phyloP scores from a whole-genome alignment of 2,329 filamentous ascomycete genomes.

The Cordyceps farinosa region DNA sequence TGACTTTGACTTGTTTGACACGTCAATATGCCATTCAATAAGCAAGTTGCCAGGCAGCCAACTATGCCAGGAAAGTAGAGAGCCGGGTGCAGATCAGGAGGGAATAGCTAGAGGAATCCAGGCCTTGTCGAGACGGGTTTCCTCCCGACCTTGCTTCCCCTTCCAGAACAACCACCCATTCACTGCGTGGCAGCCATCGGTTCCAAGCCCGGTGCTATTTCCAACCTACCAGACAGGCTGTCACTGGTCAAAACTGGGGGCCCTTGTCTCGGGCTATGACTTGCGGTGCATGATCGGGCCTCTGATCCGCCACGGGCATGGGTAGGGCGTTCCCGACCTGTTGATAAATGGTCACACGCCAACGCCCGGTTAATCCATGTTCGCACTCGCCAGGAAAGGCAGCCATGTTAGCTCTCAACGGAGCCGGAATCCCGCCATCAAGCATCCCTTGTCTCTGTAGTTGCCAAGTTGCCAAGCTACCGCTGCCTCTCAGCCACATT shows the following conservation, averaged over 20 bases:
- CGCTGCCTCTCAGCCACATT: too few species aligned
- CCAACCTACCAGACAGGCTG: conserved; percentile 1
- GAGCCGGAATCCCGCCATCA: background rate
- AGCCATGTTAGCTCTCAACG: background rate
- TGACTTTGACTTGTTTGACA: background rate
- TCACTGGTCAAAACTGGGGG: background rate
- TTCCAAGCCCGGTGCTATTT: conserved; percentile 3
- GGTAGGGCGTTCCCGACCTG: background rate
- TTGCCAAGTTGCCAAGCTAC: background rate
- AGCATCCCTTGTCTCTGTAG: background rate
- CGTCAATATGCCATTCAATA: background rate
- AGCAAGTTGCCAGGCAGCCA: background rate
- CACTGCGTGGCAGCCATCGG: background rate
- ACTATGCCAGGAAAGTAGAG: background rate
- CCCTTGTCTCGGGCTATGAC: background rate
- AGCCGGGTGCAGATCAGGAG: background rate
- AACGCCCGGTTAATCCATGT: background rate
- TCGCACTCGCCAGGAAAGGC: background rate
- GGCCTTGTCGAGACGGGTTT: background rate
- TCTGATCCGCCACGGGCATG: conserved; percentile 1
- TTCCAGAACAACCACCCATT: background rate
- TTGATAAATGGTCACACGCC: background rate
- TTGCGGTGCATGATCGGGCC: conserved; percentile 5
- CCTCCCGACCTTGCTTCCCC: background rate
- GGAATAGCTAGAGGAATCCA: background rate